Evolutionary conservation across 345 rosid species (phyloP), one percentile per base, ranked within the genome.

Genomic region (Camelina laxa): DNA sequence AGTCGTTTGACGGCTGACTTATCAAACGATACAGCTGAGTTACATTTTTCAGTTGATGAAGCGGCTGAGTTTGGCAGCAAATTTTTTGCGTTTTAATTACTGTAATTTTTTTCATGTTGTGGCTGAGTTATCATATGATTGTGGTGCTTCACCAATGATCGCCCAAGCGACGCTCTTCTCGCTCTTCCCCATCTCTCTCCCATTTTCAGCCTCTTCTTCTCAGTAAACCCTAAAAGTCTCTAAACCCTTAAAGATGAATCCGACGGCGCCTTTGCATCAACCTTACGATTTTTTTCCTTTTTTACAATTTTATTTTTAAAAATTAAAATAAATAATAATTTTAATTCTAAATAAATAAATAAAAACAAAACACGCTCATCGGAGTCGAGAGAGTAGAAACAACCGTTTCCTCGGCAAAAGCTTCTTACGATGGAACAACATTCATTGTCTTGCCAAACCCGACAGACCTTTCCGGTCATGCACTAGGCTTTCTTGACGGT

Each of bases 71-170:
- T n/a, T n/a, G n/a, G n/a, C n/a, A n/a, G n/a, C n/a, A n/a, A n/a
- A n/a, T n/a, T n/a, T n/a, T n/a, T n/a, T n/a, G n/a, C n/a, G n/a
- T n/a, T n/a, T n/a, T n/a, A n/a, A n/a, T n/a, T n/a, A n/a, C n/a
- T n/a, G n/a, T n/a, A n/a, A n/a, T n/a, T n/a, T n/a, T n/a, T n/a
- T n/a, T n/a, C n/a, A n/a, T n/a, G n/a, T n/a, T n/a, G n/a, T n/a
- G n/a, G n/a, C n/a, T n/a, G n/a, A n/a, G n/a, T n/a, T n/a, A 92
- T 82, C 98, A 89, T 90, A 44, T 91, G 90, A 73, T 89, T 95
- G 78, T 92, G 97, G 76, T 92, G 98, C 85, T 88, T 95, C 84
- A 92, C 97, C 70, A 90, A 79, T 0, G 96, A 65, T 59, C 99
- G 79, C 9, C 98, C 99, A 0, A 95, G 79, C 73, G 84, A 82